Conservation (phyloP, 2,329 filamentous ascomycete species). For the Fusarium longipes region DNA sequence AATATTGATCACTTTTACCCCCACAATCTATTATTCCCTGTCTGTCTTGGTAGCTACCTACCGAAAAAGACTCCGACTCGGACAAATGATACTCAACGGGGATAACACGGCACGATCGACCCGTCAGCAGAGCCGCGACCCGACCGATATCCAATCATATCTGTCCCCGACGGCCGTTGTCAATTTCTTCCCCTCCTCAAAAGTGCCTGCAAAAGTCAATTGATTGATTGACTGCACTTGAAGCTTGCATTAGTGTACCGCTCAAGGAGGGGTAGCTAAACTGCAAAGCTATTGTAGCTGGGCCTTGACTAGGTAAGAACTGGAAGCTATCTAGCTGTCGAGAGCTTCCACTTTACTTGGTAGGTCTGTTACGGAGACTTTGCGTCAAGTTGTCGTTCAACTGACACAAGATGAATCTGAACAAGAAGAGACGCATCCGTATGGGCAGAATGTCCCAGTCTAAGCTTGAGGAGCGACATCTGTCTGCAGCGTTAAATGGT, state of each 20-base stretch:
- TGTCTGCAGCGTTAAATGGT: not conserved
- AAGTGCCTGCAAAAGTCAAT: slow-evolving; percentile 21
- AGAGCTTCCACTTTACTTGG: slow-evolving; percentile 4
- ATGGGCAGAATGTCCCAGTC: not conserved
- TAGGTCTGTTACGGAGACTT: not conserved
- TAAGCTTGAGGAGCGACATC: not conserved
- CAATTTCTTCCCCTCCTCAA: not conserved
- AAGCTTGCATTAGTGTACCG: slow-evolving; percentile 32
- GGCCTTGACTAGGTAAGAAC: not conserved
- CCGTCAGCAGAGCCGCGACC: slow-evolving; percentile 25
- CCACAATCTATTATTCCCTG: slow-evolving; percentile 7
- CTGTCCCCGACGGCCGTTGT: slow-evolving; percentile 23
- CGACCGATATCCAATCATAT: slow-evolving; percentile 34
- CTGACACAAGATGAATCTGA: not conserved
- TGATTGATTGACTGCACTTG: not conserved
- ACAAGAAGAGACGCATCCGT: not conserved
- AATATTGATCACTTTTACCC: not conserved
- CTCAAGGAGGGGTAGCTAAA: slow-evolving; percentile 10
- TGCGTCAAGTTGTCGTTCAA: not conserved
- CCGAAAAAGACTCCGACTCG: slow-evolving; percentile 9
- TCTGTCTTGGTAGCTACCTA: not conserved
- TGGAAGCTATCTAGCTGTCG: not conserved
- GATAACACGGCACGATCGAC: slow-evolving; percentile 8
- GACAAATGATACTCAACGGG: not conserved
- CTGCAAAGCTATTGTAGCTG: not conserved